Conservation (phyloP, 108 stramenopile species). For the Seminavis robusta region DNA sequence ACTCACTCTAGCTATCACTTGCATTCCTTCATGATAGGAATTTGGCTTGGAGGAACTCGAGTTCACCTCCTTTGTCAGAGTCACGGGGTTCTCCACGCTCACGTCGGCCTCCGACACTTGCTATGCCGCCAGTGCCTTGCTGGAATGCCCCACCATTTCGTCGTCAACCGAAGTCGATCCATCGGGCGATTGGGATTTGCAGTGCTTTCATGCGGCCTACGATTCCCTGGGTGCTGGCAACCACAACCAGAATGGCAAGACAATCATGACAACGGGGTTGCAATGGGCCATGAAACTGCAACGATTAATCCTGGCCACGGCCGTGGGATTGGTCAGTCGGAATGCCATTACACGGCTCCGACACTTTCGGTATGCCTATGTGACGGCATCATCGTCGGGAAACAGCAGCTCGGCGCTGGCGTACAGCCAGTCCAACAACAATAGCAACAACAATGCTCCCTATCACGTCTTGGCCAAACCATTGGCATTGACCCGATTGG, state of each 20-base stretch:
- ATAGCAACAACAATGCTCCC: constrained; percentile 8
- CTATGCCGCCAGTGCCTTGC: constrained; percentile 79
- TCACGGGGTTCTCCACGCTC: constrained; percentile 81
- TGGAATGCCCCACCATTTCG: constrained; percentile 43
- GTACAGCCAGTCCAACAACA: constrained; percentile 4
- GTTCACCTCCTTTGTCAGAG: constrained; percentile 75
- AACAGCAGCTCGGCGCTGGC: constrained; percentile 10
- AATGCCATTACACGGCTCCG: constrained; percentile 75
- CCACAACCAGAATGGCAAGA: too few species aligned
- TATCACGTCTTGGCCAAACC: constrained; percentile 80
- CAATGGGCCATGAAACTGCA: constrained; percentile 74
- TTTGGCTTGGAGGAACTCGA: constrained; percentile 76
- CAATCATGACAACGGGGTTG: constrained; percentile 77
- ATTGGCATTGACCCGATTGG: constrained; percentile 68
- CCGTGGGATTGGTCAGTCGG: constrained; percentile 65
- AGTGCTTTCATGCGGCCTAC: constrained; percentile 77
- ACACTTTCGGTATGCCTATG: constrained; percentile 86
- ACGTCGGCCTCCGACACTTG: constrained; percentile 81
- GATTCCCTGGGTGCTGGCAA: constrained; percentile 50
- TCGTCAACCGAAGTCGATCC: constrained; percentile 14
- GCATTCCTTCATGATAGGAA: constrained; percentile 31
- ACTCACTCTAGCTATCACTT: background rate
- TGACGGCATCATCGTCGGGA: constrained; percentile 55
- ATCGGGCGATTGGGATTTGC: constrained; percentile 35
- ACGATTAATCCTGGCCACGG: constrained; percentile 62